A percentile compares a stretch with the other conserved stretches of the same genome.
phyloP scores from a whole-genome alignment of 108 stramenopile genomes.

The Skeletonema costatum region DNA sequence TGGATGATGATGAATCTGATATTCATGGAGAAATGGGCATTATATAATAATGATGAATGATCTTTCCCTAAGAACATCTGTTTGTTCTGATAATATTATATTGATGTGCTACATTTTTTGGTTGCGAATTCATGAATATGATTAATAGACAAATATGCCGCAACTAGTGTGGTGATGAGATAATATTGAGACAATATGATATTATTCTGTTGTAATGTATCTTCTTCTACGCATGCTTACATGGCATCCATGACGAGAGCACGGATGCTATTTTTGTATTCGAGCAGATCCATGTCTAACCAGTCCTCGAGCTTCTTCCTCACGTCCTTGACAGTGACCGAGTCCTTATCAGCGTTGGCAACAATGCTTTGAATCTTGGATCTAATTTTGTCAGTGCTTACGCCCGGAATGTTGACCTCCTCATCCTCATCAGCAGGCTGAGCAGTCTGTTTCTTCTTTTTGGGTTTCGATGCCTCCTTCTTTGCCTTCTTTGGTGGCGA shows the following conservation, averaged over 20 bases:
- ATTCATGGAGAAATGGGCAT: not conserved
- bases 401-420: conserved; percentile 44
- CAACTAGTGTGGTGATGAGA: not conserved
- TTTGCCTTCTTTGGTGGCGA: conserved; percentile 33
- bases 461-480: conserved; percentile 21
- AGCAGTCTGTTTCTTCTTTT: conserved; percentile 13
- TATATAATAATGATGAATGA: not conserved
- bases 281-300: conserved; percentile 40
- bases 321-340: conserved; percentile 37
- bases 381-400: conserved; percentile 25
- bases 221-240: conserved; percentile 5
- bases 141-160: too few species aligned
- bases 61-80: not conserved
- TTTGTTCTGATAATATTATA: not conserved
- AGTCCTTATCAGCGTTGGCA: conserved; percentile 23
- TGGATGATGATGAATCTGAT: conserved; percentile 3
- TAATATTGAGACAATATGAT: not conserved
- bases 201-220: not conserved
- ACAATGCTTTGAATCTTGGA: conserved; percentile 38
- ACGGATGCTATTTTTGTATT: conserved; percentile 43
- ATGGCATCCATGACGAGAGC: conserved; percentile 49
- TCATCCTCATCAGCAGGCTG: conserved; percentile 7
- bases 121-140: too few species aligned
- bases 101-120: not conserved
- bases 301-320: conserved; percentile 42